Percentiles rank a stretch among this genome's conserved stretches.
Conservation (phyloP, 2,329 filamentous ascomycete genomes). For the Sporothrix globosa region DNA sequence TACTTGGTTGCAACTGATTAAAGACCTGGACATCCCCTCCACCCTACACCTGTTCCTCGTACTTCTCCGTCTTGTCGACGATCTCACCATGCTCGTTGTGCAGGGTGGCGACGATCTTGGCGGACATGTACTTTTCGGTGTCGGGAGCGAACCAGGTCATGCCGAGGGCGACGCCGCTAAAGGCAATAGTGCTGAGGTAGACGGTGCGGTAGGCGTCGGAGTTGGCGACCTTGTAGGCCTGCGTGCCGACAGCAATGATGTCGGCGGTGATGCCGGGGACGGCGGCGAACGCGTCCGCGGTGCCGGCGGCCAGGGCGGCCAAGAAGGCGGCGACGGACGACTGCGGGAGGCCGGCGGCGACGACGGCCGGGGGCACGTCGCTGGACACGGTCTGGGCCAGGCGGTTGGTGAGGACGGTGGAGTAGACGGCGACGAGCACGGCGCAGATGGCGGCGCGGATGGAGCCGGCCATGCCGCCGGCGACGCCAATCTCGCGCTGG, state of each 20-base stretch:
- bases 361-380: slow-evolving; percentile 42
- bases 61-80: background rate
- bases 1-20: too few species aligned
- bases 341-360: slow-evolving; percentile 46
- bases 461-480: slow-evolving; percentile 44
- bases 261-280: slow-evolving; percentile 43
- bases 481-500: slow-evolving; percentile 45
- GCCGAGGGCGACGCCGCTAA: slow-evolving; percentile 42
- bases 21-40: too few species aligned
- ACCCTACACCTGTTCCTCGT: background rate
- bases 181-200: slow-evolving; percentile 45
- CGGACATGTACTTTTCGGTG: slow-evolving; percentile 23
- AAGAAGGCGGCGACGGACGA: slow-evolving; percentile 45
- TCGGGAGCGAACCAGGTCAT: slow-evolving; percentile 32
- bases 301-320: slow-evolving; percentile 37
- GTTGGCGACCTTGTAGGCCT: slow-evolving; percentile 44
- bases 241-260: slow-evolving; percentile 42
- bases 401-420: slow-evolving; percentile 43
- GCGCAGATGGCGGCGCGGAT: slow-evolving; percentile 45
- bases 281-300: slow-evolving; percentile 39
- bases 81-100: slow-evolving; percentile 16
- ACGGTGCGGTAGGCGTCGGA: slow-evolving; percentile 45
- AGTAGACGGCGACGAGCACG: slow-evolving; percentile 45
- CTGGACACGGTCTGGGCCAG: slow-evolving; percentile 40
- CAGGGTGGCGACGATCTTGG: slow-evolving; percentile 25